Conservation (phyloP, 306 rosid genomes). For the Medicago lupulina region DNA sequence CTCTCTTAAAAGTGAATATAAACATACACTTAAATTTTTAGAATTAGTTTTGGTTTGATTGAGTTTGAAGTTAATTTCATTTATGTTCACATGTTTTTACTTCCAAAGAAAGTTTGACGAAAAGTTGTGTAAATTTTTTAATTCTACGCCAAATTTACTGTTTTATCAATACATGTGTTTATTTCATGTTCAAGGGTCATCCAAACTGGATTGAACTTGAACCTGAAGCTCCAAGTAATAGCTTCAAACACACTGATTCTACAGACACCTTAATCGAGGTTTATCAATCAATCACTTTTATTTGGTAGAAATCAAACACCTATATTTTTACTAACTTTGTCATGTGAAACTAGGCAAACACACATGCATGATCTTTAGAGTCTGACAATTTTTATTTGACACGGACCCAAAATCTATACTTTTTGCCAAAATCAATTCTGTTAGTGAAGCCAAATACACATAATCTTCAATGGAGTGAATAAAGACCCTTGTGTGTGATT, state of each 20-base stretch:
- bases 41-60: background rate
- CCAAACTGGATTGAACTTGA: background rate
- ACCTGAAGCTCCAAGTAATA: background rate
- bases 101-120: background rate
- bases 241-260: background rate
- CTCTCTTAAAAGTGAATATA: background rate
- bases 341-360: background rate
- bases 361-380: background rate
- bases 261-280: background rate
- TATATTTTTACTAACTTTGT: background rate
- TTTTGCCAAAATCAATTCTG: background rate
- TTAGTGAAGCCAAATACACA: background rate
- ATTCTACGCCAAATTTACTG: background rate
- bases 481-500: background rate
- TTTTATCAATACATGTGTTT: background rate
- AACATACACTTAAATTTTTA: background rate
- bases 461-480: background rate
- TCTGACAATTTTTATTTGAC: background rate
- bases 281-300: background rate
- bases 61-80: constrained; percentile 5
- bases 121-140: background rate
- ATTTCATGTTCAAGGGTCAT: background rate
- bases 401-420: background rate
- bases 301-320: background rate
- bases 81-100: background rate